Evolutionary conservation across 306 rosid species (phyloP).

Genomic region (Medicago ruthenica): DNA sequence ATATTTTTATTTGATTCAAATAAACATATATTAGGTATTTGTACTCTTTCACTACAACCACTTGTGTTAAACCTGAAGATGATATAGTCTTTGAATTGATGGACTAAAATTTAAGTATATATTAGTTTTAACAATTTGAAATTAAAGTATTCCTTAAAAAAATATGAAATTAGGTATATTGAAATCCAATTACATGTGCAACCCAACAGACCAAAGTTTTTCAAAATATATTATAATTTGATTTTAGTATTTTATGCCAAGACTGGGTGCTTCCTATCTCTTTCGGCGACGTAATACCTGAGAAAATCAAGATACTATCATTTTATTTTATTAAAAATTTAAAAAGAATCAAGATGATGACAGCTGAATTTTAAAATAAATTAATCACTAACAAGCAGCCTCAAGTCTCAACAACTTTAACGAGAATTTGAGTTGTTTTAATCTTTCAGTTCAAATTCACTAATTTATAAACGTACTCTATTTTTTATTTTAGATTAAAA

Average conservation of each 20-base stretch:
- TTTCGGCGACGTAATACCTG: constrained; percentile 5
- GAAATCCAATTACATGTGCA: neutral
- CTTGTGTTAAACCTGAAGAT: no score
- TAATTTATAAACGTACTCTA: no score
- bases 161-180: neutral
- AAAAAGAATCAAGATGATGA: neutral
- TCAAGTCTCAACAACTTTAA: neutral
- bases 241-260: neutral
- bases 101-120: neutral
- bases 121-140: neutral
- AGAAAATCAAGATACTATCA: neutral
- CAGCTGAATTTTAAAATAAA: neutral
- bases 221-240: neutral
- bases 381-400: neutral
- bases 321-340: neutral
- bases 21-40: no score
- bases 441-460: neutral
- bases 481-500: no score
- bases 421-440: neutral
- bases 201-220: neutral
- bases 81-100: neutral
- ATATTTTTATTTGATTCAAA: no score
- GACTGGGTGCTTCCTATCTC: neutral
- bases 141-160: no score
- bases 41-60: no score